Conservation (phyloP, 495 filamentous ascomycete species). For the Usnea hakonensis region DNA sequence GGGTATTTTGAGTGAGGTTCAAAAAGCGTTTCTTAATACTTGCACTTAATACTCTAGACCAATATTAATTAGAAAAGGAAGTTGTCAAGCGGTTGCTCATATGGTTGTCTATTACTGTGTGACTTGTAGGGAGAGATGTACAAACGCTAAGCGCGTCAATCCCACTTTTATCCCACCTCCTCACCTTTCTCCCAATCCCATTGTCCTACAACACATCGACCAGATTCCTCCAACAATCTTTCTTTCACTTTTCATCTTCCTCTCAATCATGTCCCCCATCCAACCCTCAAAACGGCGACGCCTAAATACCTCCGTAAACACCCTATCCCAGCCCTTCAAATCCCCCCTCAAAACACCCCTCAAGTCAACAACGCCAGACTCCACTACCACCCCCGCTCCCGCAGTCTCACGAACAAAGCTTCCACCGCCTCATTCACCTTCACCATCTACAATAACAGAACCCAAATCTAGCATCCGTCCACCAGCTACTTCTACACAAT, state of each 20-base stretch:
- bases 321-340: constrained; percentile 60
- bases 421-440: neutral
- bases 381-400: constrained; percentile 2
- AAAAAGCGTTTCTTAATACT: neutral
- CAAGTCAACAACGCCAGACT: constrained; percentile 14
- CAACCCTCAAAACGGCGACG: constrained; percentile 48
- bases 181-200: no score
- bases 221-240: neutral
- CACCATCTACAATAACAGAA: neutral
- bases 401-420: neutral
- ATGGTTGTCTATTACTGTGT: no score
- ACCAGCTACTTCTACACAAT: no score
- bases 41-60: neutral
- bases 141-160: neutral
- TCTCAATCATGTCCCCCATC: constrained; percentile 8
- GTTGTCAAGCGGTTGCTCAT: no score
- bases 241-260: neutral
- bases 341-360: constrained; percentile 46
- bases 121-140: no score
- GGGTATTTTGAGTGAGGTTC: neutral
- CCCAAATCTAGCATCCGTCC: no score
- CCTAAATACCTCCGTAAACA: constrained; percentile 39
- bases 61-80: no score
- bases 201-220: neutral
- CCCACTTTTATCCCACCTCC: no score